Base-by-base conservation (phyloP, 1,139 yeast genomes). In the Blastobotrys apis region DNA sequence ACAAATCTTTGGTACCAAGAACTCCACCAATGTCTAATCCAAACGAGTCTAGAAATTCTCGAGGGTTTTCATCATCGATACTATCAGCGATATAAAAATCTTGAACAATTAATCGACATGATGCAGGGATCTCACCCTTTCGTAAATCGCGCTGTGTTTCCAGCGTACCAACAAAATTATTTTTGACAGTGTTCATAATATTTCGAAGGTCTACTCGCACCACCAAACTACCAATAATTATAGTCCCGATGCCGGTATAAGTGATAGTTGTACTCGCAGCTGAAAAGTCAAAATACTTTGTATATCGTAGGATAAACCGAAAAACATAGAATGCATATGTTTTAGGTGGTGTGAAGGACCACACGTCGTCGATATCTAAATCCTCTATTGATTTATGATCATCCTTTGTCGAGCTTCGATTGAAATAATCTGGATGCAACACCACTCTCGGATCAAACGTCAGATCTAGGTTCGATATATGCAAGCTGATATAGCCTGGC, bases 401-500 rank as follows among this genome's bases (percentile, higher is more conserved):
- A 47, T 37, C 29, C 23, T 30, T 33, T 39, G 5, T n/a, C 9
- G 32, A 26, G 23, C 29, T 33, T 12, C 15, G 30, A 5, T 39
- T 19, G 22, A 43, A 41, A 31, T 43, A 45, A 12, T 50, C 56
- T 1, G 57, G 57, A 26, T 52, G 53, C 16, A 55, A 35, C n/a
- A 54, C 53, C n/a, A 51, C 52, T 22, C 49, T 53, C 8, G 66
- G 57, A 33, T 63, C 67, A 21, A 64, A 39, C 4, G 53, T 47
- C 23, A 66, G 45, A 31, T 65, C 66, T 20, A 63, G 47, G 31
- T 60, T 60, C 15, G 55, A 44, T 31, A 66, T 48, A 19, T 54
- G 47, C 22, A 66, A 45, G 31, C 61, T 55, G 37, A 65, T 32
- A 62, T 68, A 64, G 1, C 70, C 69, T 1, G 72, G 73, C 13